Percentiles rank a stretch among this genome's conserved stretches.
These are phyloP conservation scores for Wickerhamomyces bisporus DNA, from an alignment of 805 yeast species.

Conservation along the genomic window DNA sequence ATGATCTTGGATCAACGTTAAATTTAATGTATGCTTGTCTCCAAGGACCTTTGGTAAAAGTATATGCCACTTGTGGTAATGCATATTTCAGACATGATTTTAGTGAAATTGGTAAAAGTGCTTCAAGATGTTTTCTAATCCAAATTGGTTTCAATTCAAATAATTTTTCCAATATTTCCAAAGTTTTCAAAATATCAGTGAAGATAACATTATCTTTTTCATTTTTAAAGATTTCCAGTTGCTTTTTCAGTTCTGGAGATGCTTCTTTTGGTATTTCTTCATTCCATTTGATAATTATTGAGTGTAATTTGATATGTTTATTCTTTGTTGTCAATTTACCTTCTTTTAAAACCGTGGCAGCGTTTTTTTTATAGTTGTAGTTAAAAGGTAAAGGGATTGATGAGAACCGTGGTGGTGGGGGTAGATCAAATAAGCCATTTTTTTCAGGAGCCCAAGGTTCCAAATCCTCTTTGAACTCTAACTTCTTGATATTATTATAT, in stretches of 20 bases:
- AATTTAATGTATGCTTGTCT: slow-evolving; percentile 74
- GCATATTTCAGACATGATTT: slow-evolving; percentile 59
- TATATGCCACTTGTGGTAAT: slow-evolving; percentile 76
- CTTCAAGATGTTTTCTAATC: slow-evolving; percentile 69
- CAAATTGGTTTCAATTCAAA: slow-evolving; percentile 78
- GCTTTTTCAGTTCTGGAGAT: slow-evolving; percentile 42
- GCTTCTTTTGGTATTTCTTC: slow-evolving; percentile 44
- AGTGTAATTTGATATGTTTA: slow-evolving; percentile 44
- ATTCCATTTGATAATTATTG: slow-evolving; percentile 47
- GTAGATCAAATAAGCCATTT: slow-evolving; percentile 42
- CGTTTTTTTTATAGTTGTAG: slow-evolving; percentile 74
- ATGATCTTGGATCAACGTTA: slow-evolving; percentile 71
- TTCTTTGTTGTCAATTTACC: slow-evolving; percentile 41
- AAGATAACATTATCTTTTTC: slow-evolving; percentile 25
- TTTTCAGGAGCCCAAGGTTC: slow-evolving; percentile 29
- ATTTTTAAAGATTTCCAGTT: slow-evolving; percentile 31
- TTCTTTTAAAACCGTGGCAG: slow-evolving; percentile 44
- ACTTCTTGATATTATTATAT: slow-evolving; percentile 33
- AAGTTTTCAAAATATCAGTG: slow-evolving; percentile 25
- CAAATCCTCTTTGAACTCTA: slow-evolving; percentile 31
- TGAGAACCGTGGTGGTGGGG: slow-evolving; percentile 86
- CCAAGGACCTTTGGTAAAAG: slow-evolving; percentile 92
- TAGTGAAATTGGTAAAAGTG: slow-evolving; percentile 43
- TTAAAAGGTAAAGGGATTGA: slow-evolving; percentile 70
- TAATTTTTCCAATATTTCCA: slow-evolving; percentile 30